phyloP scores from a whole-genome alignment of 257 asterid species.

The Salvia rosmarinus region DNA sequence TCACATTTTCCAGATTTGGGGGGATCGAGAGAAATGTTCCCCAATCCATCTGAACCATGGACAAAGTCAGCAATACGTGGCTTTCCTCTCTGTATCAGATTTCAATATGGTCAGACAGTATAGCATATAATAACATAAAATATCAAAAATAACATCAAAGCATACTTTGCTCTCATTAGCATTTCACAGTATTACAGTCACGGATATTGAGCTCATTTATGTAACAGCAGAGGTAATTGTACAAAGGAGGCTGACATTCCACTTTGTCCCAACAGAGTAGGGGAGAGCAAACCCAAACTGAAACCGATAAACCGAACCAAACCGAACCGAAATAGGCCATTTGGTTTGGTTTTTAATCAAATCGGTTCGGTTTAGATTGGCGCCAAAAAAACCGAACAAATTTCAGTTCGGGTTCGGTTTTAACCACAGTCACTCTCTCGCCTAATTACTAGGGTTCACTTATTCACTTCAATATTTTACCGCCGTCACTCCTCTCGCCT shows the following conservation, averaged over 20 bases:
- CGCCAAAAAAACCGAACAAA: too few species aligned
- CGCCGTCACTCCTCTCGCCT: too few species aligned
- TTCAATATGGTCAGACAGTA: constrained; percentile 19
- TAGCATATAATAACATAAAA: background rate
- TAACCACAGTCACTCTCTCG: too few species aligned
- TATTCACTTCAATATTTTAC: too few species aligned
- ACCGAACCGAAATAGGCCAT: too few species aligned
- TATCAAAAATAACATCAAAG: background rate
- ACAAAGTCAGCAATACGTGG: constrained; percentile 87
- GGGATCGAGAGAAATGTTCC: constrained; percentile 60
- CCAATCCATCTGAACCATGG: constrained; percentile 89
- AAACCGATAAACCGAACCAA: too few species aligned
- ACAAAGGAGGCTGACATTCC: constrained; percentile 1
- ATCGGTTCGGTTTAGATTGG: too few species aligned
- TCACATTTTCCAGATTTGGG: constrained; percentile 65
- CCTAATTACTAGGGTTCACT: too few species aligned
- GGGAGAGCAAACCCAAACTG: too few species aligned
- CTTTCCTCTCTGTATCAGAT: constrained; percentile 61
- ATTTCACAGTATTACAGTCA: background rate
- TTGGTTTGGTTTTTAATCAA: too few species aligned
- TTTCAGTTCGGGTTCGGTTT: too few species aligned
- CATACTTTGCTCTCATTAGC: background rate
- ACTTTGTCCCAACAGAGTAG: background rate
- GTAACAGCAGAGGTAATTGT: background rate
- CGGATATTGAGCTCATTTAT: background rate